phyloP scores from a whole-genome alignment of 148 eudicot species.

The Rhododendron simsii region DNA sequence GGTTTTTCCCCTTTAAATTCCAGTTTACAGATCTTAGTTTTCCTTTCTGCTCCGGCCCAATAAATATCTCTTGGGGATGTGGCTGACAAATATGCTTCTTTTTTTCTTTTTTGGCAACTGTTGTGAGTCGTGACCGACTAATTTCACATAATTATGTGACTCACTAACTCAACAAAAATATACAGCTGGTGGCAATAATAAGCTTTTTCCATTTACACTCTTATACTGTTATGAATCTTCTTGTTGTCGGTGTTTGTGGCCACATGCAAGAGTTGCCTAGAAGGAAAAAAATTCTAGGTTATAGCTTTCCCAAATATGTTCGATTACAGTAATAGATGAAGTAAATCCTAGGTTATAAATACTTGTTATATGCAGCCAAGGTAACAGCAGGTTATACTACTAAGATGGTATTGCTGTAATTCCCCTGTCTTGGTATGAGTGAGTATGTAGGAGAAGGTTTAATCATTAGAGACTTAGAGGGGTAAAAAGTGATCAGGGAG shows the following conservation, averaged over 20 bases:
- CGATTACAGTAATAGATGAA: neutral
- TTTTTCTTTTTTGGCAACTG: neutral
- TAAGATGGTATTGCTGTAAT: neutral
- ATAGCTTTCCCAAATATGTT: no score
- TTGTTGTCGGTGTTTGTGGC: neutral
- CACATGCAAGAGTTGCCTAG: neutral
- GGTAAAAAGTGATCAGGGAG: neutral
- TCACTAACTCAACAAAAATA: neutral
- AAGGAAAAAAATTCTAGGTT: no score
- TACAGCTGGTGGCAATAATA: neutral
- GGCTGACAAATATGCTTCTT: neutral
- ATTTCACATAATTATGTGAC: neutral
- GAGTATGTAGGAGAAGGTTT: neutral
- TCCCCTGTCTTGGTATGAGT: neutral
- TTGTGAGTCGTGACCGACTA: neutral
- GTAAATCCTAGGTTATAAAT: neutral
- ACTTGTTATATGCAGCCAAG: neutral
- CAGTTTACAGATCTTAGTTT: neutral
- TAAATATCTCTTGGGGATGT: neutral
- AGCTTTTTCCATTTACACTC: neutral
- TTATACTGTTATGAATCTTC: neutral
- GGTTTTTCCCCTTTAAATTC: neutral
- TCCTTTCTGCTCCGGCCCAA: neutral
- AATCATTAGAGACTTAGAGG: neutral
- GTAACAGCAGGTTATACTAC: neutral